Conservation (phyloP, 2,329 filamentous ascomycete genomes). For the Aureobasidium vineae region DNA sequence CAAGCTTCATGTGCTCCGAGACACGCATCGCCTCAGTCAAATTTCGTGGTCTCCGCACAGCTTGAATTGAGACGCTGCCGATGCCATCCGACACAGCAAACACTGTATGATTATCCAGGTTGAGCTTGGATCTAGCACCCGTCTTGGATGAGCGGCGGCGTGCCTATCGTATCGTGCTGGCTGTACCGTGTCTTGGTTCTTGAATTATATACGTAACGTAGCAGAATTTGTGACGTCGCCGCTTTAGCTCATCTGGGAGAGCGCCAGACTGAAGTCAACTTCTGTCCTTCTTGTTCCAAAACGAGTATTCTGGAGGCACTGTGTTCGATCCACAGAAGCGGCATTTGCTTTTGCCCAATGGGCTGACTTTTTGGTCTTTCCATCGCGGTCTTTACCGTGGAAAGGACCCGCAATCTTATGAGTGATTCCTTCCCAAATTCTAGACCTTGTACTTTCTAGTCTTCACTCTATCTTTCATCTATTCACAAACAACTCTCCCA, state of each 20-base stretch:
- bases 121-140: background rate
- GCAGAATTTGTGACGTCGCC: background rate
- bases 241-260: slow-evolving; percentile 28
- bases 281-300: background rate
- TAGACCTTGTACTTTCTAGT: background rate
- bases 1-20: background rate
- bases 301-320: slow-evolving; percentile 26
- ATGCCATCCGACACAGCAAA: background rate
- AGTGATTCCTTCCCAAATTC: background rate
- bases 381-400: background rate
- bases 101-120: background rate
- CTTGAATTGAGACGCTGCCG: background rate
- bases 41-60: background rate
- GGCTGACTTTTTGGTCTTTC: background rate
- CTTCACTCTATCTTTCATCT: background rate
- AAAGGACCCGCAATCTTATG: background rate
- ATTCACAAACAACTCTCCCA: background rate
- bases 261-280: slow-evolving; percentile 28
- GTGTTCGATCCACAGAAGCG: slow-evolving; percentile 28
- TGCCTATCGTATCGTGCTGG: background rate
- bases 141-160: background rate
- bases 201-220: too few relatives aligned
- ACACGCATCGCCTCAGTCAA: slow-evolving; percentile 2
- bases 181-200: too few relatives aligned
- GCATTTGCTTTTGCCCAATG: background rate